Evolutionary conservation across 352 stramenopile genomes (phyloP), one percentile per base, ranked within the genome.

Genomic region (Aphanomyces euteiches): DNA sequence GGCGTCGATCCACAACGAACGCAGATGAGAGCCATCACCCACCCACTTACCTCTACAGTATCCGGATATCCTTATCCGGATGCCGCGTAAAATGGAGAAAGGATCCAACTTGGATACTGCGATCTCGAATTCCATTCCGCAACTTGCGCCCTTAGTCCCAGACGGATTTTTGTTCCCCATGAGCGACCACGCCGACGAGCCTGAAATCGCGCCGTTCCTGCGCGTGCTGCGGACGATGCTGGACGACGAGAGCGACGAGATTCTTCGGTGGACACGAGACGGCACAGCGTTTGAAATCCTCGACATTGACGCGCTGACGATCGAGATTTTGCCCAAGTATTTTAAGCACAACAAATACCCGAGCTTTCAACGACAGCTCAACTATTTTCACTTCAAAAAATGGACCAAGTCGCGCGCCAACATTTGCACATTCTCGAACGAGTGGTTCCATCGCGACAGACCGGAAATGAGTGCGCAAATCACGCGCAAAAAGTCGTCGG

Each of bases 321-420:
- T 73, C 40, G 82, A 89, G 72, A 80, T 97, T 59, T 81, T 98
- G n/a, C 90, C 92, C 37, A 89, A 90, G 72, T 98, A 97, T 77
- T 98, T 98, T 74, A 97, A 97, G 70, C 92, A 98, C 75, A 77
- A 79, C 76, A 96, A 92, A 72, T 97, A 97, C 82, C 91, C 92
- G 67, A 97, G 89, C 65, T 93, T 98, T 71, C 88, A 96, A 72
- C 86, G 92, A 34, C 90, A 98, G 71, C 84, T 98, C 67, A 97
- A 96, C 81, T 97, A 98, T 74, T 98, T 98, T 74, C 87, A 75
- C 73, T 98, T 98, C 77, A 80, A 84, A 76, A 95, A 95, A 67
- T 92, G 84, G 84, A 92, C 84, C 74, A 92, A 92, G 73, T 90
- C 84, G 13, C 85, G 87, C 66, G 79, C 78, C 15, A 73, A 79